phyloP scores from a whole-genome alignment of 169 alveolate species.

The Babesia divergens region DNA sequence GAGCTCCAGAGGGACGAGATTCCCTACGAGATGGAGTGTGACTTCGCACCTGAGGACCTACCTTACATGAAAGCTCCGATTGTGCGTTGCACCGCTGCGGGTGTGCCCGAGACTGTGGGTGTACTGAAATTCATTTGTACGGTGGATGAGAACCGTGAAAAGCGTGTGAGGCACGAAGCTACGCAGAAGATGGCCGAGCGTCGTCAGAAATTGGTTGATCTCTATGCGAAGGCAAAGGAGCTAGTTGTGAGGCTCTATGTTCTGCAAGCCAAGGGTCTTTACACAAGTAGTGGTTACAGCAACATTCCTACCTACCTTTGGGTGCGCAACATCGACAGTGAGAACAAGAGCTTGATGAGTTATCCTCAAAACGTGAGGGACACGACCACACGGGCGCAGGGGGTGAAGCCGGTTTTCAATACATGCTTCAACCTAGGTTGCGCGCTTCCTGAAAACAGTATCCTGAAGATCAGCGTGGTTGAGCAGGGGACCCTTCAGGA shows the following conservation, averaged over 20 bases:
- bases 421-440: conserved; percentile 82
- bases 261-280: conserved; percentile 84
- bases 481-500: conserved; percentile 82
- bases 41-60: conserved; percentile 77
- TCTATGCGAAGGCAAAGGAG: conserved; percentile 63
- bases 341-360: conserved; percentile 65
- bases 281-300: conserved; percentile 80
- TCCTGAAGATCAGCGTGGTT: conserved; percentile 81
- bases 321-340: conserved; percentile 79
- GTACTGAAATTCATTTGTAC: conserved; percentile 78
- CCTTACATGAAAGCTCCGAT: conserved; percentile 84
- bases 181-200: conserved; percentile 26
- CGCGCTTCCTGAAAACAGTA: conserved; percentile 83
- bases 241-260: conserved; percentile 83
- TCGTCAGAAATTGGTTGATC: conserved; percentile 19
- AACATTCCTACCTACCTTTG: conserved; percentile 66
- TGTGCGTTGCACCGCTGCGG: conserved; percentile 81
- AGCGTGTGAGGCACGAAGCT: conserved; percentile 11
- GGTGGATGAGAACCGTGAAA: conserved; percentile 36
- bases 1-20: conserved; percentile 80
- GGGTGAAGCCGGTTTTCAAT: conserved; percentile 85
- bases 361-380: conserved; percentile 76
- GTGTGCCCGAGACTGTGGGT: conserved; percentile 87
- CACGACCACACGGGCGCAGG: conserved; percentile 66
- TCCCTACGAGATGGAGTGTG: conserved; percentile 83